phyloP scores from a whole-genome alignment of 2,329 filamentous ascomycete genomes.

The Aspergillus tanneri region DNA sequence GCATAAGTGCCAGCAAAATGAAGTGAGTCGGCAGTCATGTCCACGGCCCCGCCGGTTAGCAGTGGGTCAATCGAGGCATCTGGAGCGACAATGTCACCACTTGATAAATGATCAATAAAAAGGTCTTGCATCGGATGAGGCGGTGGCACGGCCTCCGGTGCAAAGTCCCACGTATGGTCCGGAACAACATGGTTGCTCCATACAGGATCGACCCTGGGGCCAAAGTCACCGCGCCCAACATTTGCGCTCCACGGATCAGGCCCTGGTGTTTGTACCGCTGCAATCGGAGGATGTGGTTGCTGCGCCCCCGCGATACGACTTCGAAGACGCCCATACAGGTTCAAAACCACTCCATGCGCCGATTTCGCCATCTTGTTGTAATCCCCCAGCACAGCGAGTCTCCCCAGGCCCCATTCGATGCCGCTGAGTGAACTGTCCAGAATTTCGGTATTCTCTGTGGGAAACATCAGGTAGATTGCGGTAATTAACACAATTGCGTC shows the following conservation, averaged over 20 bases:
- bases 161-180: background rate
- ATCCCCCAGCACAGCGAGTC: constrained; percentile 12
- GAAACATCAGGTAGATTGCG: constrained; percentile 14
- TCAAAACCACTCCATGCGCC: constrained; percentile 16
- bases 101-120: constrained; percentile 16
- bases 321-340: constrained; percentile 15
- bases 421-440: constrained; percentile 6
- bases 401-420: constrained; percentile 14
- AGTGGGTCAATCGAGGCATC: background rate
- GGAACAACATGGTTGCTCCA: too few species aligned
- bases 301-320: background rate
- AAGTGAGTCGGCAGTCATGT: constrained; percentile 1
- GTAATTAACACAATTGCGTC: constrained; percentile 21
- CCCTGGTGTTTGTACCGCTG: background rate
- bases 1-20: constrained; percentile 15
- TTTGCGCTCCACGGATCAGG: background rate
- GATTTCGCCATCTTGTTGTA: constrained; percentile 19
- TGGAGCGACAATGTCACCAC: background rate
- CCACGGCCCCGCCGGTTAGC: constrained; percentile 2
- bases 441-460: constrained; percentile 5
- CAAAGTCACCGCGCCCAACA: too few species aligned
- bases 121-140: constrained; percentile 19
- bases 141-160: constrained; percentile 7
- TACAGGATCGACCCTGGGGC: too few species aligned
- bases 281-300: background rate